These are phyloP conservation scores for Fusarium sp. DNA, from an alignment of 2,329 filamentous ascomycete genomes.

Conservation along the genomic window DNA sequence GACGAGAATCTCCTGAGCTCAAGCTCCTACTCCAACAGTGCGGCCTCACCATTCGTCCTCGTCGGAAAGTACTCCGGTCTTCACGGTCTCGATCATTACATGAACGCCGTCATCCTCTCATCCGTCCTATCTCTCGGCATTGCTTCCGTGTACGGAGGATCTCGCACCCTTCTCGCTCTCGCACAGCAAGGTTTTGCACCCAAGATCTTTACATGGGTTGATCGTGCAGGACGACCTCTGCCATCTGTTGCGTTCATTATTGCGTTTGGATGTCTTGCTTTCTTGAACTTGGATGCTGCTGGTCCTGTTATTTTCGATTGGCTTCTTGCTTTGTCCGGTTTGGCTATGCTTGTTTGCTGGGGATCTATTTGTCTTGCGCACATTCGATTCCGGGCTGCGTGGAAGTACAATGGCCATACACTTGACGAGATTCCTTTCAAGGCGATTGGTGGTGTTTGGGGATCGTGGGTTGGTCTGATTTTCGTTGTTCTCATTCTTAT, in stretches of 20 bases:
- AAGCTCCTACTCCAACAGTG: constrained; percentile 33
- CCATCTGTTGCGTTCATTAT: constrained; percentile 58
- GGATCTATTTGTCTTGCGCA: constrained; percentile 70
- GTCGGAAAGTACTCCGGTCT: constrained; percentile 62
- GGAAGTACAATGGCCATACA: constrained; percentile 67
- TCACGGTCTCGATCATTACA: constrained; percentile 60
- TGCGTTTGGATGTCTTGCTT: constrained; percentile 60
- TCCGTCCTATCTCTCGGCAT: constrained; percentile 66
- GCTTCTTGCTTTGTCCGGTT: constrained; percentile 71
- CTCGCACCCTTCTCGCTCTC: constrained; percentile 65
- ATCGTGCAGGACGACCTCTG: constrained; percentile 63
- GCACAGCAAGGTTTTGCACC: constrained; percentile 67
- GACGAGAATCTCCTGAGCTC: constrained; percentile 56
- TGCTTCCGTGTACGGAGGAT: constrained; percentile 65
- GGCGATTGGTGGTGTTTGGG: constrained; percentile 68
- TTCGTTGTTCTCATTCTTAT: constrained; percentile 65
- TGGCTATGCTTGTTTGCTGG: constrained; percentile 73
- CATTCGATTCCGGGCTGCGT: constrained; percentile 73
- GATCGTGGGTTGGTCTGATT: constrained; percentile 72
- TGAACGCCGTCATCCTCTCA: constrained; percentile 65
- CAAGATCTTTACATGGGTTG: constrained; percentile 64
- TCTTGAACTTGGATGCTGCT: constrained; percentile 56
- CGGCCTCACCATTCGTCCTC: constrained; percentile 62
- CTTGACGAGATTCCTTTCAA: constrained; percentile 73
- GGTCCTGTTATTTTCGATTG: constrained; percentile 69